Evolutionary conservation across 129 eudicot species (phyloP).

Genomic region (Arctium lappa): DNA sequence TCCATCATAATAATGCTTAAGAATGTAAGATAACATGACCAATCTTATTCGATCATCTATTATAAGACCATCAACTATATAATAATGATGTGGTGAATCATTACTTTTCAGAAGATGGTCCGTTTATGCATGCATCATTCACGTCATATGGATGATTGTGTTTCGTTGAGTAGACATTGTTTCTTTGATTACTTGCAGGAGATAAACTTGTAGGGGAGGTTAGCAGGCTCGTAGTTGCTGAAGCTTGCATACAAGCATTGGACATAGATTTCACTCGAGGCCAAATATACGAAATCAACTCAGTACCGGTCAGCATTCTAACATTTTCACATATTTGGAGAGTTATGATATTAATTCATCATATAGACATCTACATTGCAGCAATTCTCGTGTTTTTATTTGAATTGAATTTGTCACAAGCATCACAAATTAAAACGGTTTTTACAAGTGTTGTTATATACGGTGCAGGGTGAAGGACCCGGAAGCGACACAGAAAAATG

Average conservation of each 20-base stretch:
- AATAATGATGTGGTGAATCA: too few relatives aligned
- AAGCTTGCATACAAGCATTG: constrained; percentile 94
- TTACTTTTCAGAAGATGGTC: too few relatives aligned
- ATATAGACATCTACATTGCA: not conserved
- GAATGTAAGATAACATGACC: too few relatives aligned
- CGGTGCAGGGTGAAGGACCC: constrained; percentile 86
- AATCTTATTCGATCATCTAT: too few relatives aligned
- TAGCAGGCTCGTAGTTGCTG: constrained; percentile 97
- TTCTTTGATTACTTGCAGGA: constrained; percentile 41
- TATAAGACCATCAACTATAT: too few relatives aligned
- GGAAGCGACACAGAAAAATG: constrained; percentile 59
- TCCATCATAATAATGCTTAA: too few relatives aligned
- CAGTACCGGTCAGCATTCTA: constrained; percentile 49
- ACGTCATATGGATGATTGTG: too few relatives aligned
- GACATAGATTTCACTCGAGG: constrained; percentile 79
- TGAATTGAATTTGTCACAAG: not conserved
- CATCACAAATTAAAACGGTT: not conserved
- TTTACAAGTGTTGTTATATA: not conserved
- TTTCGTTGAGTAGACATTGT: not conserved
- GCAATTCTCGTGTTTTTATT: not conserved
- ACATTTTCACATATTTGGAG: not conserved
- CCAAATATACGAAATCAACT: constrained; percentile 86
- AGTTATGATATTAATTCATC: not conserved
- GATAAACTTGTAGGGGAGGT: constrained; percentile 98
- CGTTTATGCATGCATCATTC: too few relatives aligned